Evolutionary conservation across 202 grass and related monocot species (phyloP), one percentile per base, ranked within the genome.

Genomic region (Brachypodium distachyon): DNA sequence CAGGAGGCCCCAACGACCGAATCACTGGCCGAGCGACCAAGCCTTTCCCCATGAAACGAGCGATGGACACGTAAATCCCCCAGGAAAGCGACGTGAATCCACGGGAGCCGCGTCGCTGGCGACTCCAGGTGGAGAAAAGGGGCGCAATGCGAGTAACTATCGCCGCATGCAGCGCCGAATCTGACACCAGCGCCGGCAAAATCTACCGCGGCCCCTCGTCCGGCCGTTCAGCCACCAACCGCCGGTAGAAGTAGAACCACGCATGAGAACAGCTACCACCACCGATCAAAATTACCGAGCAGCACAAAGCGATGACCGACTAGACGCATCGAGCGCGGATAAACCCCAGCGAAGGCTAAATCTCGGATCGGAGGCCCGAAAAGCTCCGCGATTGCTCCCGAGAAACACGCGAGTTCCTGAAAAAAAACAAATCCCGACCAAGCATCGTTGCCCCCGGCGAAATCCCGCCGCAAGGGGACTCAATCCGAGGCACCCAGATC

Each of bases 51-150:
- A 7, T 2, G 81, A 72, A 72, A 56, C 38, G 54, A 65, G 63
- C 40, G 63, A n/a, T 41, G 44, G 47, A 80, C 63, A 84, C 77
- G 63, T 81, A 69, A 55, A 54, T 29, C 64, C 64, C 53, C 36
- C 53, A 22, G 23, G 76, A 85, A 73, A 85, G 67, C 69, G 83
- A 85, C 83, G 69, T 85, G 67, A 80, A 74, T 38, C 17, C 21
- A 26, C 39, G n/a, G 40, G 10, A 84, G 74, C 23, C 47, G 25
- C 0, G 72, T 18, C 43, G 27, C 43, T 28, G 44, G 21, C 86
- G 53, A 29, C 28, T 29, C 25, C 13, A 52, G 13, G 57, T 10
- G 11, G 29, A 23, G 34, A 33, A 14, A 19, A 19, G 52, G 32
- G 16, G 18, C 23, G 76, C 64, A 81, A 88, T 88, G 86, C 56